A percentile compares a stretch with the other conserved stretches of the same genome.
Evolutionary conservation across 2,329 filamentous ascomycete genomes (phyloP).

Genomic region (Fusarium keratoplasticum): DNA sequence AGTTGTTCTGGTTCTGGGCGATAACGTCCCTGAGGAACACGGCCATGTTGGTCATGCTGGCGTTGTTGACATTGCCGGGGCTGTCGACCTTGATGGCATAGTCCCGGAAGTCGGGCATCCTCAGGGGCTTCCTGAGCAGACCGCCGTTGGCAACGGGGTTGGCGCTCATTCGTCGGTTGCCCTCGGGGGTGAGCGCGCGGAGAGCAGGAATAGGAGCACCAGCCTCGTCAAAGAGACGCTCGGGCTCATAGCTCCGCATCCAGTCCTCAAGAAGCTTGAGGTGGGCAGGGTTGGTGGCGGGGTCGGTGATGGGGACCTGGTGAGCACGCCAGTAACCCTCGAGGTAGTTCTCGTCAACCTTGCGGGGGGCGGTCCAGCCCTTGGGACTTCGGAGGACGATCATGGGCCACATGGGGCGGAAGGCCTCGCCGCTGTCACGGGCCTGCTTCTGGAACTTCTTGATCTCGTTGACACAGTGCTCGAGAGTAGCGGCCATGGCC

Average conservation of each 20-base stretch:
- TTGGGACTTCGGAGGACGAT: slow-evolving; percentile 82
- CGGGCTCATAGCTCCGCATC: slow-evolving; percentile 82
- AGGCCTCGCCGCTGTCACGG: slow-evolving; percentile 75
- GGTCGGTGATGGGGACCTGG: slow-evolving; percentile 81
- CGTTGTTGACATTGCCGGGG: slow-evolving; percentile 66
- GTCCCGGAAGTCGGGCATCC: slow-evolving; percentile 76
- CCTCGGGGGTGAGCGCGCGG: slow-evolving; percentile 72
- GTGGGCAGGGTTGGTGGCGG: slow-evolving; percentile 72
- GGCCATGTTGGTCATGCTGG: slow-evolving; percentile 78
- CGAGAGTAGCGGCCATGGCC: slow-evolving; percentile 82
- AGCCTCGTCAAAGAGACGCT: slow-evolving; percentile 74
- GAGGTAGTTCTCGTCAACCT: slow-evolving; percentile 76
- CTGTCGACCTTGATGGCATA: slow-evolving; percentile 74
- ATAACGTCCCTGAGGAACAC: slow-evolving; percentile 76
- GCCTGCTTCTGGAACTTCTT: slow-evolving; percentile 76
- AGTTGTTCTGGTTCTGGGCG: slow-evolving; percentile 71
- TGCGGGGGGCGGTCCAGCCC: slow-evolving; percentile 82
- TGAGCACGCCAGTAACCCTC: slow-evolving; percentile 84
- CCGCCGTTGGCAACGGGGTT: slow-evolving; percentile 83
- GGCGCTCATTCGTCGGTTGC: slow-evolving; percentile 78
- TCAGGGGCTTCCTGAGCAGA: slow-evolving; percentile 72
- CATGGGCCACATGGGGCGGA: slow-evolving; percentile 82
- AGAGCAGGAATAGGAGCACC: slow-evolving; percentile 74
- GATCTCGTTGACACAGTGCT: slow-evolving; percentile 79
- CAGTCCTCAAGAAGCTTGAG: slow-evolving; percentile 77